phyloP scores from a whole-genome alignment of 139 green algal species.

The Zygnema cylindricum region DNA sequence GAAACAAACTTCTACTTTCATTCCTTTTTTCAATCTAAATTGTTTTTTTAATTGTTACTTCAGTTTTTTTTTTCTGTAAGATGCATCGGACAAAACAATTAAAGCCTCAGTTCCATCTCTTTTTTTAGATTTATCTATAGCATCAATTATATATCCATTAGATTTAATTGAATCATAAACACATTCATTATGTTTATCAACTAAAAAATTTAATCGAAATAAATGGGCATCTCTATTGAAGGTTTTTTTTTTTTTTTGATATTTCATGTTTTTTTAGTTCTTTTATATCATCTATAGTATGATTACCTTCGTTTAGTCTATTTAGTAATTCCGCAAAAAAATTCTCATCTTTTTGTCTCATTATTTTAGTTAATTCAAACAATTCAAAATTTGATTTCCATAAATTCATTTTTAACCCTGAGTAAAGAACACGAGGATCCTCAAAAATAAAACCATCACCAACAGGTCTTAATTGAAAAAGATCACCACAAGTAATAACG shows the following conservation, averaged over 20 bases:
- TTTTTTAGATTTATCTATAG: not conserved
- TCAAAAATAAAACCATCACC: not conserved
- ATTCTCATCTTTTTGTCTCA: not conserved
- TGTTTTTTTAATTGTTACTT: not conserved
- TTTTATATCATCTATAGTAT: not conserved
- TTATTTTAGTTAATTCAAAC: not conserved
- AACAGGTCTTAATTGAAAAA: not conserved
- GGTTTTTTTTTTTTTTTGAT: not conserved
- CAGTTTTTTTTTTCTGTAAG: not conserved
- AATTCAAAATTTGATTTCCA: not conserved
- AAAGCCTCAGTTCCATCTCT: not conserved
- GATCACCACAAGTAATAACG: not conserved
- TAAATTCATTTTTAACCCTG: not conserved
- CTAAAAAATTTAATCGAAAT: not conserved
- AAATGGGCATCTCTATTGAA: not conserved
- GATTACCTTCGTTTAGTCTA: not conserved
- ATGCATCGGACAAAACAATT: not conserved
- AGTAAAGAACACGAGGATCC: not conserved
- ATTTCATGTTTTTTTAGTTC: not conserved
- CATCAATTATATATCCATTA: not conserved
- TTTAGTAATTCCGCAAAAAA: slow-evolving; percentile 2
- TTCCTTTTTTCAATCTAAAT: not conserved
- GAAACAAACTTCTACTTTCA: not conserved
- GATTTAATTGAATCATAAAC: not conserved
- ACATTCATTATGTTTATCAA: not conserved